Percentiles rank a stretch among this genome's conserved stretches.
Evolutionary conservation across 345 rosid genomes (phyloP).

Genomic region (Hibiscus syriacus): DNA sequence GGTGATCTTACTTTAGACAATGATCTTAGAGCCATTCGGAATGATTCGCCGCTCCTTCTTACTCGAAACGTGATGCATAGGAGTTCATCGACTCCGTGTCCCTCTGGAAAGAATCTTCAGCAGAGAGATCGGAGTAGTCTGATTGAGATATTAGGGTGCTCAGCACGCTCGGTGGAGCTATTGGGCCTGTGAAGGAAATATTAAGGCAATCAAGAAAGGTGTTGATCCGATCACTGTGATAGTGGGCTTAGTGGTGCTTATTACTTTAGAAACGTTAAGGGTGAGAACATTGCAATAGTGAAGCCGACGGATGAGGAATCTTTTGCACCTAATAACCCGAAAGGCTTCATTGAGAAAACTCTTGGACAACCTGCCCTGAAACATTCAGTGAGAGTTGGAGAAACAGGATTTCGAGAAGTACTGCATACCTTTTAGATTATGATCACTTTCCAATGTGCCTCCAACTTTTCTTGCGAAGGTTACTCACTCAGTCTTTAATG

Average conservation of each 20-base stretch:
- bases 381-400: conserved; percentile 93
- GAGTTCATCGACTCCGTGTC: conserved; percentile 96
- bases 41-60: conserved; percentile 78
- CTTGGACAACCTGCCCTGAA: conserved; percentile 93
- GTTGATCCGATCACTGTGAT: conserved; percentile 57
- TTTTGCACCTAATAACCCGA: conserved; percentile 95
- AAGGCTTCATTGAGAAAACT: conserved; percentile 94
- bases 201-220: conserved; percentile 74
- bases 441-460: conserved; percentile 79
- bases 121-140: conserved; percentile 75
- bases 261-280: conserved; percentile 65
- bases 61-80: conserved; percentile 72
- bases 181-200: conserved; percentile 56
- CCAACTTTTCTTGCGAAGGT: conserved; percentile 91
- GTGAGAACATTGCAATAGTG: conserved; percentile 77
- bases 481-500: conserved; percentile 81
- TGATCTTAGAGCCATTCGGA: conserved; percentile 84
- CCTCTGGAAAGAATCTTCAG: conserved; percentile 72
- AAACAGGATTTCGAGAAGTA: conserved; percentile 90
- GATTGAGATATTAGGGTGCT: conserved; percentile 71
- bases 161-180: conserved; percentile 35
- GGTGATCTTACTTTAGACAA: conserved; percentile 82
- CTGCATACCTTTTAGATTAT: conserved; percentile 85
- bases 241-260: conserved; percentile 96
- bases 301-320: conserved; percentile 99